Evolutionary conservation across 768 basidiomycete species (phyloP).

Genomic region (Terana coerulea): DNA sequence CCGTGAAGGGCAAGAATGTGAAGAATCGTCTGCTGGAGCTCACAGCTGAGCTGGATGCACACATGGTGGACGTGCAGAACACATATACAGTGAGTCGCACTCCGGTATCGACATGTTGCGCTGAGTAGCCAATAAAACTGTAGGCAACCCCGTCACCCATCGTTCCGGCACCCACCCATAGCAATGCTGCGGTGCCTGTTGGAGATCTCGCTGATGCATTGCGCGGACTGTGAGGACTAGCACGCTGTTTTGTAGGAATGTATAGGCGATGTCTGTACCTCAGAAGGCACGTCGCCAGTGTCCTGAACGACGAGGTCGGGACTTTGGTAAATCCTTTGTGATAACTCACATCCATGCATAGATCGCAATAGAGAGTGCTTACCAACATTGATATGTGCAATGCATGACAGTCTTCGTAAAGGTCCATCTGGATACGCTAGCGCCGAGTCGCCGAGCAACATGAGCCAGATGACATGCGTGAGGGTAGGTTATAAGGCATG

Average conservation of each 20-base stretch:
- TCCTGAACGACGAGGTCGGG: no score
- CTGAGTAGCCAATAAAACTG: background rate
- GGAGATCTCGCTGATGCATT: slow-evolving; percentile 13
- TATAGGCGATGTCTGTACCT: no score
- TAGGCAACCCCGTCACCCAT: background rate
- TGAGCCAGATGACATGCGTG: no score
- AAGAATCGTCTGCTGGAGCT: slow-evolving; percentile 2
- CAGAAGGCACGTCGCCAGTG: no score
- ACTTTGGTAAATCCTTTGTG: no score
- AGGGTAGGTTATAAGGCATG: no score
- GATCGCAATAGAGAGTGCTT: no score
- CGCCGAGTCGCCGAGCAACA: no score
- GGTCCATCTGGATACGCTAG: no score
- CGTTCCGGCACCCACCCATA: background rate
- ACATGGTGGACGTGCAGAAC: slow-evolving; percentile 4
- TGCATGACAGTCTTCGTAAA: no score
- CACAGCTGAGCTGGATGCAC: slow-evolving; percentile 9
- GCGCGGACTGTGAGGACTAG: slow-evolving; percentile 9
- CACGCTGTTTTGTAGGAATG: background rate
- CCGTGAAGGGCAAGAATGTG: background rate
- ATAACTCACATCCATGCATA: no score
- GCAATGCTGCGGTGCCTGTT: background rate
- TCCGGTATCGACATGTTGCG: background rate
- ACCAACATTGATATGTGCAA: no score
- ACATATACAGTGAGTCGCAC: background rate